Evolutionary conservation across 768 basidiomycete species (phyloP).

Genomic region (Tulasnella sp.): DNA sequence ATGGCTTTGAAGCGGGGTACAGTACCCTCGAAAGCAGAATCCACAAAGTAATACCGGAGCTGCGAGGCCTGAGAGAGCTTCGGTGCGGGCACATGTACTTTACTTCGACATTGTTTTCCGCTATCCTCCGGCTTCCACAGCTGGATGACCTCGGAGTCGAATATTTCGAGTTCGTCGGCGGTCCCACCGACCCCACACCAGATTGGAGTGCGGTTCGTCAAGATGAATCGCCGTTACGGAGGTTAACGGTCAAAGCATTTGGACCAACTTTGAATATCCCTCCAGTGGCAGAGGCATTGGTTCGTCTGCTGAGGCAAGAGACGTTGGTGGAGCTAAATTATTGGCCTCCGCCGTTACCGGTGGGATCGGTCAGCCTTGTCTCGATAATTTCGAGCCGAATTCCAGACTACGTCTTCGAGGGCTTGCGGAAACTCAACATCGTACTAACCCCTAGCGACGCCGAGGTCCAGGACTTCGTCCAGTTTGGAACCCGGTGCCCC

Average conservation of each 20-base stretch:
- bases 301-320: background rate
- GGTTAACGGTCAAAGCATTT: background rate
- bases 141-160: background rate
- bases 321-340: background rate
- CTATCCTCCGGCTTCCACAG: background rate
- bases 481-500: background rate
- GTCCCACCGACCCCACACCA: background rate
- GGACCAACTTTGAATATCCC: too few species aligned
- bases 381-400: background rate
- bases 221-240: background rate
- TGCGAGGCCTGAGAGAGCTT: background rate
- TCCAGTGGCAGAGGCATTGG: background rate
- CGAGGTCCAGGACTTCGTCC: background rate
- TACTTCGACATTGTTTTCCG: background rate
- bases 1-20: background rate
- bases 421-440: background rate
- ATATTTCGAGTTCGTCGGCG: background rate
- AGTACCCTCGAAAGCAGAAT: background rate
- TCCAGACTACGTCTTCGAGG: background rate
- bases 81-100: background rate
- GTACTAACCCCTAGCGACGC: background rate
- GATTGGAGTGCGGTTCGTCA: background rate
- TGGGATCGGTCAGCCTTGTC: background rate
- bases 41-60: background rate
- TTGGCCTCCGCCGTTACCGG: background rate